Evolutionary conservation across 805 yeast genomes (phyloP).

Genomic region (Kodamaea kaohsiungensis): DNA sequence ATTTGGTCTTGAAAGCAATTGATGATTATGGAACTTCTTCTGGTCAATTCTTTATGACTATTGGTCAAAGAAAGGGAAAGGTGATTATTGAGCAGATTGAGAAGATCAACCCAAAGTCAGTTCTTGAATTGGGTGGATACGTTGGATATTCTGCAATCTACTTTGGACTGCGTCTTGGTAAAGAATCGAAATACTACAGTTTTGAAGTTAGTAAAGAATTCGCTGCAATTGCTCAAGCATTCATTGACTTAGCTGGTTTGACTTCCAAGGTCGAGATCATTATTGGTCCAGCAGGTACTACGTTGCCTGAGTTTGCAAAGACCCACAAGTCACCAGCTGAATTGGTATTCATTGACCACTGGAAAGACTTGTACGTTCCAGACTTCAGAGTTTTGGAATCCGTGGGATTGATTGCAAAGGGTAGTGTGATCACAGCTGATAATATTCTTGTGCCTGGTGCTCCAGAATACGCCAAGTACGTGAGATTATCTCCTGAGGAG

Average conservation of each 20-base stretch:
- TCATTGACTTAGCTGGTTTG: constrained; percentile 37
- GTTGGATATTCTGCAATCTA: constrained; percentile 40
- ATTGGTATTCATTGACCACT: constrained; percentile 43
- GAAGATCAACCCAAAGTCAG: constrained; percentile 22
- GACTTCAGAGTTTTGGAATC: constrained; percentile 45
- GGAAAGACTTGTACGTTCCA: constrained; percentile 38
- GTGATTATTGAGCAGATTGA: constrained; percentile 24
- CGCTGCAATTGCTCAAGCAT: constrained; percentile 29
- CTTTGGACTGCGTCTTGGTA: constrained; percentile 27
- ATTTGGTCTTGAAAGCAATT: constrained; percentile 29
- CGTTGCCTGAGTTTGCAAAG: constrained; percentile 26
- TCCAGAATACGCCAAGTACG: constrained; percentile 41
- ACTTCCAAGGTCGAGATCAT: constrained; percentile 28
- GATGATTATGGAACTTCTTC: constrained; percentile 23
- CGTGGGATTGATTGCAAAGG: constrained; percentile 38
- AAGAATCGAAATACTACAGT: constrained; percentile 32
- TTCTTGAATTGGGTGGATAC: constrained; percentile 36
- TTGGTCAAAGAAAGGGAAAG: constrained; percentile 34
- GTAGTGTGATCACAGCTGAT: constrained; percentile 41
- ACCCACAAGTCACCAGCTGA: constrained; percentile 26
- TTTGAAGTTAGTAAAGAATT: constrained; percentile 33
- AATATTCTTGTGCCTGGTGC: constrained; percentile 38
- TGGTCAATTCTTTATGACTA: constrained; percentile 26
- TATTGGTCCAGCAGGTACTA: constrained; percentile 33
- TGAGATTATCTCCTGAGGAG: constrained; percentile 37